Evolutionary conservation across 2,329 filamentous ascomycete species (phyloP).

Genomic region (Nothophoma quercina): DNA sequence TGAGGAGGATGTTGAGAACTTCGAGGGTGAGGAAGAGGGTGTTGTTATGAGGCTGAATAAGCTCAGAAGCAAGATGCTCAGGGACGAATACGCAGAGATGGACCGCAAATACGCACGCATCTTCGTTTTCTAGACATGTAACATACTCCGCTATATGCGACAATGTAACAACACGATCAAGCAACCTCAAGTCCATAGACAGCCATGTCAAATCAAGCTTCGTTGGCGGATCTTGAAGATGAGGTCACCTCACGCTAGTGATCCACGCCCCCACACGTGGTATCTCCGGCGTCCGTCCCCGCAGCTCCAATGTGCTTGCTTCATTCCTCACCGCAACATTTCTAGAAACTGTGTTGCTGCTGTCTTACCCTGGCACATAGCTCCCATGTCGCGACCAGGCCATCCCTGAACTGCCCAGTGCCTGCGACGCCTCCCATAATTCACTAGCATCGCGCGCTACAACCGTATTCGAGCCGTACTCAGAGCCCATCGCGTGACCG

Average conservation of each 20-base stretch:
- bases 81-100: constrained; percentile 46
- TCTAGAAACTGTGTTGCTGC: not conserved
- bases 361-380: not conserved
- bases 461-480: constrained; percentile 19
- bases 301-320: constrained; percentile 17
- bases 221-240: constrained; percentile 12
- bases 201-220: constrained; percentile 7
- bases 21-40: constrained; percentile 47
- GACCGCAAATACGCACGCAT: constrained; percentile 46
- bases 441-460: constrained; percentile 20
- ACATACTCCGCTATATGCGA: not conserved
- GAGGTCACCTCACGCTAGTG: constrained; percentile 14
- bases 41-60: constrained; percentile 45
- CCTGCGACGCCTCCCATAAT: constrained; percentile 3
- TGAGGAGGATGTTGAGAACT: constrained; percentile 39
- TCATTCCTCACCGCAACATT: constrained; percentile 8
- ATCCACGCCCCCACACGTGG: constrained; percentile 21
- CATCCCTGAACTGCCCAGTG: not conserved
- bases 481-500: constrained; percentile 13
- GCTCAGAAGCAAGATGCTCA: constrained; percentile 42
- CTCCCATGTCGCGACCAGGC: not conserved
- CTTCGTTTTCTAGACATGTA: constrained; percentile 42
- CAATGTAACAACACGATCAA: not conserved
- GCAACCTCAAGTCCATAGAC: not conserved
- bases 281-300: constrained; percentile 17